Evolutionary conservation across 1,284 basidiomycete genomes (phyloP), one percentile per base, ranked within the genome.

Genomic region (Trichosporon sp.): DNA sequence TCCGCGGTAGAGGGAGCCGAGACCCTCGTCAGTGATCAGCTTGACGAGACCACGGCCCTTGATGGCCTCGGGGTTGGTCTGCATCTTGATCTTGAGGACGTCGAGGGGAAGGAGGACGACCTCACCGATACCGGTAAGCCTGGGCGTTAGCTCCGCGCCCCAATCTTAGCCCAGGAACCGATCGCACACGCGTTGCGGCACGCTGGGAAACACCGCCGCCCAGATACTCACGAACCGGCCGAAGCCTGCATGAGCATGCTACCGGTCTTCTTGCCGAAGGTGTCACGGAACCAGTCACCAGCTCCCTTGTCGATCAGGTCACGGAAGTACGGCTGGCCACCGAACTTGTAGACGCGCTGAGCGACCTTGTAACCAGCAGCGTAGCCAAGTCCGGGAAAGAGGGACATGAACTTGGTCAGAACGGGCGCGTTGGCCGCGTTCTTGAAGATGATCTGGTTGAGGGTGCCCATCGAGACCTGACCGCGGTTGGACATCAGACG

Each of bases 311-410:
- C 88, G 80, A 99, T 90, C 80, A 95, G 83, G 85, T 98, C 95
- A 83, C 95, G 92, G 84, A 98, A 97, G 88, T 91, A 98, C 25
- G 97, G 96, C 84, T 99, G 96, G 1, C 96, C 97, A 71, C 97
- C 96, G 77, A 98, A 99, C 85, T 98, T 99, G 89, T 97, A 97
- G 77, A 96, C 88, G 65, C 93, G 89, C 84, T 97, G 94, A 1
- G 92, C 85, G 77, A 97, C 86, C 84, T 99, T 99, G 89, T 99
- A 99, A 0, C 95, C 94, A 34, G 94, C 96, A 3, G 96, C 97
- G 81, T 99, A 99, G 1, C 97, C 97, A 3, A 99, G 89, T 74
- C 96, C 96, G 31, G 97, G 96, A 86, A 99, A 99, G 47, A 99
- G 88, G 3, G 94, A 97, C 38, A 98, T 74, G 77, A 96, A 87